Base-by-base conservation (phyloP, 2,329 filamentous ascomycete species). In the Claviceps sp. region DNA sequence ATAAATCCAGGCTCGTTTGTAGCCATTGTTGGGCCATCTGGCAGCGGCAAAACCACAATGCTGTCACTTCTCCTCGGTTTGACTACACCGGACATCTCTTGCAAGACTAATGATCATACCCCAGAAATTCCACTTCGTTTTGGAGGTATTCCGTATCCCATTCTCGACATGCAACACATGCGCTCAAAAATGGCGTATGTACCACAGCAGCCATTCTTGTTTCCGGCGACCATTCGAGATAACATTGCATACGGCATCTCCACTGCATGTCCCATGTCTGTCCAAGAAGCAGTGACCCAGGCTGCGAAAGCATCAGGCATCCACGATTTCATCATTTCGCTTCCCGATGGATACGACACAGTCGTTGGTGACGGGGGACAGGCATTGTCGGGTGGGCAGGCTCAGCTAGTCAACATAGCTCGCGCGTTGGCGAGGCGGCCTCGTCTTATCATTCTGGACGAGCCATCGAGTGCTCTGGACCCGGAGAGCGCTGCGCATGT, bases 21-120 rank as follows among this genome's bases (percentile, higher is more conserved):
- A 0, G 88, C 87, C 2, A 80, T 97, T 20, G 88, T 94, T 2
- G 90, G 91, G 1, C 70, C 78, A 1, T 95, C 89, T 0, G 91
- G 93, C 0, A 87, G 85, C n/a, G 91, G 93, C 1, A 97, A 98
- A 68, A 90, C 85, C 14, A 96, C 91, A 0, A 74, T 96, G 38
- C 76, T 85, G 0, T 79, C 85, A 0, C 70, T 97, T 0, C 72
- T 97, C 0, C 69, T 94, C 4, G 80, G 84, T 1, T 72, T 96
- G 0, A 88, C 93, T 58, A 57, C 65, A 2, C 73, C 76, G 0
- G 54, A 41, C 50, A 51, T 9, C 51, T 34, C 8, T 11, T 40
- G 9, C 6, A 16, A 37, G 9, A 16, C 14, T n/a, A 5, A 48
- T 6, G 4, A n/a, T 34, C 9, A n/a, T 30, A 4, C 14, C 13